phyloP scores from a whole-genome alignment of 2,329 filamentous ascomycete species.

The Scopulariopsis brevicaulis region DNA sequence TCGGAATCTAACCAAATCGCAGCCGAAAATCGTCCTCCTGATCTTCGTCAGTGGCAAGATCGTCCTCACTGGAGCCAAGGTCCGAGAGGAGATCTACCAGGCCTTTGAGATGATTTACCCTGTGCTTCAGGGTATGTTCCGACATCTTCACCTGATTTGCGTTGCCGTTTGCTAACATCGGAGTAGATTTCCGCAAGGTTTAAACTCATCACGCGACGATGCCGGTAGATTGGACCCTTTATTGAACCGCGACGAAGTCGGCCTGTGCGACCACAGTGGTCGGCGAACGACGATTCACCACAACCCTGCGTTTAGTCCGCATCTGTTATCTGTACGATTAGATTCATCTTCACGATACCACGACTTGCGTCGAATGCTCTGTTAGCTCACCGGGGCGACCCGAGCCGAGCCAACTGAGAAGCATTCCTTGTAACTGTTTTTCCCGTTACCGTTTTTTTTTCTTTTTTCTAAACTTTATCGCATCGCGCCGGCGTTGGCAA shows the following conservation, averaged over 20 bases:
- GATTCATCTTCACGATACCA: slow-evolving; percentile 29
- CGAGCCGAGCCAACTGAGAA: not conserved
- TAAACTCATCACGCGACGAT: slow-evolving; percentile 16
- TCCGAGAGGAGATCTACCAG: slow-evolving; percentile 95
- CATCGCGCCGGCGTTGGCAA: slow-evolving; percentile 49
- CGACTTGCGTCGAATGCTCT: slow-evolving; percentile 22
- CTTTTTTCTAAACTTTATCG: slow-evolving; percentile 15
- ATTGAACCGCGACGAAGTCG: not conserved
- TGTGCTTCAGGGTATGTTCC: slow-evolving; percentile 66
- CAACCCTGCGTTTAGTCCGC: not conserved
- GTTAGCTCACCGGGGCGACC: slow-evolving; percentile 9
- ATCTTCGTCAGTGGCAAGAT: slow-evolving; percentile 98
- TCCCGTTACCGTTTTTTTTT: slow-evolving; percentile 20
- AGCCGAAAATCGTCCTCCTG: slow-evolving; percentile 51
- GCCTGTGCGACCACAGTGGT: not conserved
- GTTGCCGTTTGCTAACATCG: slow-evolving; percentile 6
- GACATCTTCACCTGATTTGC: not conserved
- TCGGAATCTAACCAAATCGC: not conserved
- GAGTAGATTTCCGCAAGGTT: slow-evolving; percentile 47
- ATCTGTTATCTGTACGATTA: slow-evolving; percentile 5
- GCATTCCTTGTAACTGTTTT: slow-evolving; percentile 16
- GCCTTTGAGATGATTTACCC: slow-evolving; percentile 97
- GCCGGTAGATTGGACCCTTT: slow-evolving; percentile 4
- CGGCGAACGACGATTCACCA: not conserved
- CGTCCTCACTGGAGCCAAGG: slow-evolving; percentile 92